These are phyloP conservation scores for Metschnikowia lunata DNA, from an alignment of 805 yeast genomes.

Conservation along the genomic window DNA sequence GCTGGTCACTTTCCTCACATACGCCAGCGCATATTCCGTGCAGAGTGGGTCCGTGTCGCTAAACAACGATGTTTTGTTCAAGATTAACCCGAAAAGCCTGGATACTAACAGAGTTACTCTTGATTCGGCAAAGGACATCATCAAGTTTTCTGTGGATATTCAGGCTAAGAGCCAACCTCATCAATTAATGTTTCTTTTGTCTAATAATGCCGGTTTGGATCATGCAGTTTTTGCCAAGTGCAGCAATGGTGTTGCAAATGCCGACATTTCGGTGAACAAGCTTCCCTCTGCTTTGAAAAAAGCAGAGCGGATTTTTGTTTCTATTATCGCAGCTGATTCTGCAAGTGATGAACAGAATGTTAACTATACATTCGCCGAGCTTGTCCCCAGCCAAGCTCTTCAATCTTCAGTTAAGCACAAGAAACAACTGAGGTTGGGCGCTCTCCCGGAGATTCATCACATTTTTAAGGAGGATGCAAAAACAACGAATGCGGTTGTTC, in stretches of 20 bases:
- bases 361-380: constrained; percentile 22
- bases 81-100: constrained; percentile 29
- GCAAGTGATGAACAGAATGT: constrained; percentile 18
- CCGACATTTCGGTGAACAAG: constrained; percentile 24
- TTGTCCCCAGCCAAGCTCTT: constrained; percentile 28
- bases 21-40: constrained; percentile 27
- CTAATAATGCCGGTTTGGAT: constrained; percentile 29
- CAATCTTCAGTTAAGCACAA: constrained; percentile 20
- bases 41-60: constrained; percentile 28
- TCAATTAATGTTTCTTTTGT: constrained; percentile 30
- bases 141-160: constrained; percentile 27
- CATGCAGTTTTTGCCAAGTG: constrained; percentile 30
- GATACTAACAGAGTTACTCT: constrained; percentile 28
- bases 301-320: constrained; percentile 28
- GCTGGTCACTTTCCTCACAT: constrained; percentile 18
- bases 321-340: constrained; percentile 30
- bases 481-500: constrained; percentile 48
- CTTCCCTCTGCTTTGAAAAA: constrained; percentile 35
- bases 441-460: constrained; percentile 61
- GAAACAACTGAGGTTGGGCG: constrained; percentile 38
- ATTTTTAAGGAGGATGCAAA: constrained; percentile 51
- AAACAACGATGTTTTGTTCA: constrained; percentile 18
- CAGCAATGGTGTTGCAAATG: constrained; percentile 17
- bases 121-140: constrained; percentile 29
- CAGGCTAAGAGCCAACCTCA: constrained; percentile 28